Evolutionary conservation across 2,329 filamentous ascomycete genomes (phyloP).

Genomic region (Plenodomus biglobosus): DNA sequence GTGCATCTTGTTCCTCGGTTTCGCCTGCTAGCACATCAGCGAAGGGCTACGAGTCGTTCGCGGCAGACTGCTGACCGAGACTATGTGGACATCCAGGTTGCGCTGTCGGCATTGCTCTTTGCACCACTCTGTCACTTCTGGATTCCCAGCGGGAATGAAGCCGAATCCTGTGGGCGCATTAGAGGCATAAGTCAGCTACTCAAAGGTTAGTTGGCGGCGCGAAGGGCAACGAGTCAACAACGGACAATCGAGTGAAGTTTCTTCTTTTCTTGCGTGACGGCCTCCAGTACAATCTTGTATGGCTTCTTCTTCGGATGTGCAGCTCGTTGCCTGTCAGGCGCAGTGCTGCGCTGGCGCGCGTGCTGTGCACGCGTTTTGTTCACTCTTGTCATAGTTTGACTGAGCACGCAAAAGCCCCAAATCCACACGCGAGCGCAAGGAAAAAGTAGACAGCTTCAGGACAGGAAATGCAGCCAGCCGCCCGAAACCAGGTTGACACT

Average conservation of each 20-base stretch:
- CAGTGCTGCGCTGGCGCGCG: slow-evolving; percentile 17
- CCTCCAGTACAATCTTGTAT: slow-evolving; percentile 62
- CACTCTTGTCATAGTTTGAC: slow-evolving; percentile 31
- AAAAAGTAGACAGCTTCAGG: neutral
- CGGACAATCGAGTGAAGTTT: slow-evolving; percentile 56
- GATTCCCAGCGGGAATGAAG: slow-evolving; percentile 62
- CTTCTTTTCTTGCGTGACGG: slow-evolving; percentile 61
- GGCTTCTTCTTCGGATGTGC: slow-evolving; percentile 45
- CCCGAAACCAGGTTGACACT: neutral
- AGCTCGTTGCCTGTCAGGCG: slow-evolving; percentile 27
- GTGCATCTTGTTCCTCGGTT: slow-evolving; percentile 54
- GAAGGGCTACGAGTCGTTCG: neutral
- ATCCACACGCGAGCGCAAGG: slow-evolving; percentile 7
- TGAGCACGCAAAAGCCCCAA: slow-evolving; percentile 14
- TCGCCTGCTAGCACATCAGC: slow-evolving; percentile 31
- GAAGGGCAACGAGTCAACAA: slow-evolving; percentile 18
- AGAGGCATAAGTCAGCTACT: slow-evolving; percentile 58
- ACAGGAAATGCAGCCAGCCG: too few relatives aligned
- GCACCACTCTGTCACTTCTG: slow-evolving; percentile 57
- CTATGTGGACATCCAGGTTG: slow-evolving; percentile 58
- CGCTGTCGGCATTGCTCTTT: slow-evolving; percentile 62
- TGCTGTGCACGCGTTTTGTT: slow-evolving; percentile 25
- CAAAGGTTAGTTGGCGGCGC: slow-evolving; percentile 36
- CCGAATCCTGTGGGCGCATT: slow-evolving; percentile 61
- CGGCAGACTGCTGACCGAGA: slow-evolving; percentile 56